Evolutionary conservation across 1,139 yeast species (phyloP), one percentile per base, ranked within the genome.

Genomic region (Debaryomyces robertsiae): DNA sequence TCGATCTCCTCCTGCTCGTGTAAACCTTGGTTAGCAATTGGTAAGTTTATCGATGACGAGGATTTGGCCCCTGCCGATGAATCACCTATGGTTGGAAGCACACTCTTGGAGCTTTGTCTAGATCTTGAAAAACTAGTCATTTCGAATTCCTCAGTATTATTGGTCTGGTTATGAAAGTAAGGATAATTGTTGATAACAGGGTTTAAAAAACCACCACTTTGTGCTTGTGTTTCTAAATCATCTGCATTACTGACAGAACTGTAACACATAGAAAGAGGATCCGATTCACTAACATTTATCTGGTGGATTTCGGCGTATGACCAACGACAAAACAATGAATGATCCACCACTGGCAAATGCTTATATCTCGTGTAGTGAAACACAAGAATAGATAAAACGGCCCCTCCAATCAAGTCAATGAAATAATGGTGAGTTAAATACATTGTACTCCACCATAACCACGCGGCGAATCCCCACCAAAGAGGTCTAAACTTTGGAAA

Each of bases 401-500:
- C 93, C 25, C 98, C 98, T 13, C 93, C 95, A 61, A 87, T 87
- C 45, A 91, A 77, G 61, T 91, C 98, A 48, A 90, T 82, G 60
- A 91, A 91, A 65, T 91, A 91, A 64, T 91, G 98, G 63, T 91
- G 98, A 1, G 97, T 90, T 56, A 91, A 76, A 65, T 91, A 91
- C 98, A 91, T 91, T 14, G 98, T 91, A 38, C 94, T 79, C 98
- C 98, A 91, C 97, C 98, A 91, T 53, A 91, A 77, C 95, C 96
- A 89, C 49, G 82, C 68, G 16, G 89, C 95, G 61, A 91, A 91
- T 22, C 71, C 67, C 60, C 84, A 75, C 73, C 91, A 87, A 10
- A 83, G 54, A 4, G 82, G 77, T 9, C 79, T 73, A 44, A 69
- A 72, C 41, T 67, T 73, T 17, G 98, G 98, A 61, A 91, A 90